Base-by-base conservation (phyloP, 164 flowering plant species). In the Piper betle region DNA sequence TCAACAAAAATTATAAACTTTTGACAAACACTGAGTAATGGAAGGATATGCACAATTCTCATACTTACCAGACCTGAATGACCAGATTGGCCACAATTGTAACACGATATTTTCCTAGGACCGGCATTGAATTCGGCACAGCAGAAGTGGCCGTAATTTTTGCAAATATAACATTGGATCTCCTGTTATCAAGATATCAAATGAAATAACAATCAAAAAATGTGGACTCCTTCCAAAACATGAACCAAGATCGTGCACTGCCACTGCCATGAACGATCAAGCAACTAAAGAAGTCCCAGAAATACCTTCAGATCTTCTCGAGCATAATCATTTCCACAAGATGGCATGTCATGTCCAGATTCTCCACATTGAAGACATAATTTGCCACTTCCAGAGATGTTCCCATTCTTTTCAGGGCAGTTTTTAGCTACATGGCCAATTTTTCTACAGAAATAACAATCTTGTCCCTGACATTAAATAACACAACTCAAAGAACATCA, bases 61-160 rank as follows among this genome's bases (percentile, higher is more conserved):
- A 15, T 2, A 69, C 93, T 81, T 81, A 89, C 96, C 81, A 77
- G 52, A 64, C 94, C 98, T 65, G 79, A 75, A 73, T 89, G 98
- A 17, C 96, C 98, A 57, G 73, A 61, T 57, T 71, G 80, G 61
- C 97, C 98, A 79, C 98, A 93, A 73, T 71, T 84, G 69, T 84
- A 93, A 71, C 98, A 93, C 57, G 97, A 86, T 71, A 80, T 67
- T 55, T 71, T 79, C 71, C 72, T 67, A 43, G 77, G 66, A 43
- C 65, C 62, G 25, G 67, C 38, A 72, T 78, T 60, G 65, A 68
- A 67, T 39, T 73, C 69, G 46, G 62, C 69, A 68, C 98, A 89
- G 61, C 94, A 90, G 37, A 93, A 75, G 75, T 93, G 98, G 39
- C 98, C 98, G 68, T 74, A 76, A 59, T 39, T 69, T 72, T 74